Percentiles rank a stretch among this genome's conserved stretches.
These are phyloP conservation scores for Capillidium heterosporum DNA, from an alignment of 371 early-diverging fungal species.

Conservation along the genomic window DNA sequence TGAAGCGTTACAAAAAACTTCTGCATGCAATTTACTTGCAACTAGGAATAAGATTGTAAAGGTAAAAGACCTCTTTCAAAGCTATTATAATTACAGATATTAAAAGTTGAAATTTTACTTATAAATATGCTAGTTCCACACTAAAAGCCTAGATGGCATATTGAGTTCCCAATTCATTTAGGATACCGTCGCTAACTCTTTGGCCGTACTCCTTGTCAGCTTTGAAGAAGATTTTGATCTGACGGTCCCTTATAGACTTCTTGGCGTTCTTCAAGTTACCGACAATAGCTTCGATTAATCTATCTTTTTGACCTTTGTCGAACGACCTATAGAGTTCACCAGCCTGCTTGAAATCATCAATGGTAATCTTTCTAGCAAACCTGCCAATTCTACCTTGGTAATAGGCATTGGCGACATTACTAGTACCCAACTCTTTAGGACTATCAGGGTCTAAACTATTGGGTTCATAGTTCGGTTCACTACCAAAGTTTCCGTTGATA, in stretches of 20 bases:
- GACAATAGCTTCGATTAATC: constrained; percentile 50
- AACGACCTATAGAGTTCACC: constrained; percentile 46
- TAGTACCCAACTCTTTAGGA: neutral
- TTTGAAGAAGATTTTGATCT: constrained; percentile 51
- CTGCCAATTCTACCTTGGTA: constrained; percentile 16
- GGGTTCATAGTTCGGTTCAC: constrained; percentile 59
- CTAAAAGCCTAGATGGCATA: too few relatives aligned
- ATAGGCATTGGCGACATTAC: constrained; percentile 8
- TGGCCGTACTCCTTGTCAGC: constrained; percentile 54
- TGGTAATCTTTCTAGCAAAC: constrained; percentile 16
- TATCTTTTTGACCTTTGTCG: constrained; percentile 38
- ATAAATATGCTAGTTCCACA: too few relatives aligned
- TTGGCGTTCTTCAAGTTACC: constrained; percentile 50
- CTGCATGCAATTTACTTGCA: too few relatives aligned
- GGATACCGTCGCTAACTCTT: constrained; percentile 45
- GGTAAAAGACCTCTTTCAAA: too few relatives aligned
- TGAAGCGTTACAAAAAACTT: too few relatives aligned
- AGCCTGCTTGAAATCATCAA: constrained; percentile 58
- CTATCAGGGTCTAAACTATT: constrained; percentile 13
- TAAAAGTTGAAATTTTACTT: too few relatives aligned
- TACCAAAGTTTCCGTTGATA: constrained; percentile 44
- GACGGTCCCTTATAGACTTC: constrained; percentile 48
- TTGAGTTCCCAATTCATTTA: too few relatives aligned
- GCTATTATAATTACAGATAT: too few relatives aligned
- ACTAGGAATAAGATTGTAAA: too few relatives aligned